These are phyloP conservation scores for Colletotrichum cordylinicola DNA, from an alignment of 2,329 filamentous ascomycete genomes.

Conservation along the genomic window DNA sequence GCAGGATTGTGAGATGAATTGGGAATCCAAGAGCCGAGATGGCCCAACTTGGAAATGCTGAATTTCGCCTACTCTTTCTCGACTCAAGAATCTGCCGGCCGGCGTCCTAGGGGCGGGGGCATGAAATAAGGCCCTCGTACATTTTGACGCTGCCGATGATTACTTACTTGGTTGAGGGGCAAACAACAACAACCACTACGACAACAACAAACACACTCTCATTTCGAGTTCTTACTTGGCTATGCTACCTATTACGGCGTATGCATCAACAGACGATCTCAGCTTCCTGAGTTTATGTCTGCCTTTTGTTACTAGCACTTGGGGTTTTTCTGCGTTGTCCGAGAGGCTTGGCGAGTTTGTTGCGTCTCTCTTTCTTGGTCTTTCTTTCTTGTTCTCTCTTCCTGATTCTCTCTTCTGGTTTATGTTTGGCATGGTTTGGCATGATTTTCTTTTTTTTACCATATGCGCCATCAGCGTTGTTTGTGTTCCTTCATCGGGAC, in stretches of 20 bases:
- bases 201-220: not conserved
- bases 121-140: not conserved
- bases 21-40: not conserved
- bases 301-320: not conserved
- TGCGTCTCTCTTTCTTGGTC: not conserved
- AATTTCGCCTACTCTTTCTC: not conserved
- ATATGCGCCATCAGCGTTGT: not conserved
- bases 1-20: not conserved
- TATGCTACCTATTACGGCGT: not conserved
- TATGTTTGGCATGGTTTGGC: not conserved
- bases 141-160: not conserved
- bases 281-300: not conserved
- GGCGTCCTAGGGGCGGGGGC: not conserved
- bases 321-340: not conserved
- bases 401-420: not conserved
- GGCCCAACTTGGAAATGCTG: not conserved
- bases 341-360: not conserved
- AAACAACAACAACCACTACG: not conserved
- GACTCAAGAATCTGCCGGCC: not conserved
- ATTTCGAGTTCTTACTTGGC: not conserved
- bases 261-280: not conserved
- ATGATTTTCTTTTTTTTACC: not conserved
- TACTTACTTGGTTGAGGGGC: not conserved
- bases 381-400: not conserved
- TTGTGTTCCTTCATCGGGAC: not conserved